Conservation (phyloP, 2,329 filamentous ascomycete species). For the Cercospora brassicicola region DNA sequence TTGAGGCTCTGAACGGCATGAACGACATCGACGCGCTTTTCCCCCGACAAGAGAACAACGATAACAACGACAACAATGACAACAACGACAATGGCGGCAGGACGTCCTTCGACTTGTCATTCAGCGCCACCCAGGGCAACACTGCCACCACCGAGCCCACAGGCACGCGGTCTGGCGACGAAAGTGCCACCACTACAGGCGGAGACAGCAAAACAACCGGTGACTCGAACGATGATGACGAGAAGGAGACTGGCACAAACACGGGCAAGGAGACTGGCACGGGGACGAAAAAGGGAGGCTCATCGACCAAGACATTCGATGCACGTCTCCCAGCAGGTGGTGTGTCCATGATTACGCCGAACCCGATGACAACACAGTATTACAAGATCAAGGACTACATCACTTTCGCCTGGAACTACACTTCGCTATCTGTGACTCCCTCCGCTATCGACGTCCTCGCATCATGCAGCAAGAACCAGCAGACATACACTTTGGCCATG, state of each 20-base stretch:
- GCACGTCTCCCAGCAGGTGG: conserved; percentile 58
- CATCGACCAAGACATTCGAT: conserved; percentile 49
- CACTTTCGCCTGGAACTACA: conserved; percentile 70
- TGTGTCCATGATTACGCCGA: conserved; percentile 62
- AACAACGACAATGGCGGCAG: conserved; percentile 7
- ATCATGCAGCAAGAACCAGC: conserved; percentile 58
- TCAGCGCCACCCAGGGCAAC: conserved; percentile 27
- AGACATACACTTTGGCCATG: conserved; percentile 61
- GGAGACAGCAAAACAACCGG: conserved; percentile 23
- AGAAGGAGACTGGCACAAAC: conserved; percentile 24
- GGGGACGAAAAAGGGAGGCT: conserved; percentile 23
- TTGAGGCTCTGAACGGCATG: conserved; percentile 28
- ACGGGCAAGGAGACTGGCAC: conserved; percentile 27
- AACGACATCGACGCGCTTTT: conserved; percentile 34
- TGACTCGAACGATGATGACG: conserved; percentile 17
- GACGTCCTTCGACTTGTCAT: conserved; percentile 28
- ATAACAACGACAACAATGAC: not conserved
- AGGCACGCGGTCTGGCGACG: conserved; percentile 22
- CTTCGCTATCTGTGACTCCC: conserved; percentile 60
- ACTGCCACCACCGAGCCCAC: conserved; percentile 31
- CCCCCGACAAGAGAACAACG: conserved; percentile 29
- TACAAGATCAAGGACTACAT: conserved; percentile 65
- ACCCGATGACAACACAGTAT: conserved; percentile 53
- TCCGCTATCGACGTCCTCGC: conserved; percentile 62
- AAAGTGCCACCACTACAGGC: conserved; percentile 22